phyloP scores from a whole-genome alignment of 1,139 yeast genomes.

The Nakaseomyces sp. region DNA sequence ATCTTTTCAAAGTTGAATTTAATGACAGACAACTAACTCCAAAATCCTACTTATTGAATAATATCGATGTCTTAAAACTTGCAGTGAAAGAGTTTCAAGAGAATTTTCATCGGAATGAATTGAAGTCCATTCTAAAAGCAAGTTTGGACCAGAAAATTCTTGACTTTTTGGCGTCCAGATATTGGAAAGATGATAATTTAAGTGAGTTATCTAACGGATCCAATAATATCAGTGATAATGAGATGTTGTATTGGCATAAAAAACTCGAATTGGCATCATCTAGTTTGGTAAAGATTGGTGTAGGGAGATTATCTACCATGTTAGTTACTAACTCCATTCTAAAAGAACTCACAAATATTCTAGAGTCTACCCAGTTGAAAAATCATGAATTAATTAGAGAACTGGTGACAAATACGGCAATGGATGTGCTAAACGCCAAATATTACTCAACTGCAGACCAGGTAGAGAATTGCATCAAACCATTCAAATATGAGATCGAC shows the following conservation, averaged over 20 bases:
- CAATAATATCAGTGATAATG: constrained; percentile 32
- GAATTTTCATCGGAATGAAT: constrained; percentile 73
- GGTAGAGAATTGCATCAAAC: constrained; percentile 96
- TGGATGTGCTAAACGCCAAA: constrained; percentile 63
- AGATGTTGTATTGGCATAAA: constrained; percentile 79
- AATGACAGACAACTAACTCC: constrained; percentile 92
- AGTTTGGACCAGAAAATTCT: constrained; percentile 84
- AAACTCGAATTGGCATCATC: constrained; percentile 79
- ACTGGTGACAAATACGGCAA: constrained; percentile 79
- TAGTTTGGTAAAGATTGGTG: constrained; percentile 80
- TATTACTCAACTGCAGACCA: constrained; percentile 94
- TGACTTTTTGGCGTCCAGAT: constrained; percentile 78
- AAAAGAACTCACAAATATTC: constrained; percentile 63
- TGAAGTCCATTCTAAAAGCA: constrained; percentile 67
- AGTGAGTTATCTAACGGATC: constrained; percentile 20
- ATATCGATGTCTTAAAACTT: constrained; percentile 77
- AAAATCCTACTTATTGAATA: constrained; percentile 85
- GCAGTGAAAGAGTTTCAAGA: constrained; percentile 82
- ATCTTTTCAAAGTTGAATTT: constrained; percentile 90
- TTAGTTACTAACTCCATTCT: constrained; percentile 73
- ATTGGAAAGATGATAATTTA: constrained; percentile 61
- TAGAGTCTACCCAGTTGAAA: constrained; percentile 55
- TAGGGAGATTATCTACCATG: constrained; percentile 82
- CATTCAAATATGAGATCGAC: constrained; percentile 94
- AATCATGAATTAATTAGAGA: constrained; percentile 79